Conservation (phyloP, 306 rosid genomes). For the Rubus idaeus region DNA sequence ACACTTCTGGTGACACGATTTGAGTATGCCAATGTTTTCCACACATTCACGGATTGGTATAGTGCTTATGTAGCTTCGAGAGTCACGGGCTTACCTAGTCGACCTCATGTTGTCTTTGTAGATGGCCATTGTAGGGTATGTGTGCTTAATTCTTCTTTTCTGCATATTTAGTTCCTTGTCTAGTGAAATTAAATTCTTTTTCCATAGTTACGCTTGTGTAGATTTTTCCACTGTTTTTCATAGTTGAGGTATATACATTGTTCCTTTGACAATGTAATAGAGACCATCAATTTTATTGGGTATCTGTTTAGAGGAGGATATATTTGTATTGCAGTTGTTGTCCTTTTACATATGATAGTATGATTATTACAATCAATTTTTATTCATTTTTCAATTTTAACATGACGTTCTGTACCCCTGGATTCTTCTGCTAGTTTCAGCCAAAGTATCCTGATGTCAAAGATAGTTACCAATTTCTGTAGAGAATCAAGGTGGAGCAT, state of each 20-base stretch:
- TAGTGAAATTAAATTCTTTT: neutral
- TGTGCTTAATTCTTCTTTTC: slow-evolving; percentile 19
- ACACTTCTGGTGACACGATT: slow-evolving; percentile 88
- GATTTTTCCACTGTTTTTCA: neutral
- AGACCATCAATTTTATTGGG: neutral
- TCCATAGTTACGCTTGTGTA: neutral
- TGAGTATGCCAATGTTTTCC: slow-evolving; percentile 96
- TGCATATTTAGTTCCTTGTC: neutral
- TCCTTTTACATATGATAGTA: neutral
- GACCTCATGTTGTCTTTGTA: slow-evolving; percentile 81
- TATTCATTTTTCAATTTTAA: neutral
- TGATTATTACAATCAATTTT: neutral
- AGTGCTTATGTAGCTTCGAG: slow-evolving; percentile 91
- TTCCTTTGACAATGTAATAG: neutral
- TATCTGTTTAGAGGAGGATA: neutral
- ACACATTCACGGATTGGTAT: slow-evolving; percentile 94
- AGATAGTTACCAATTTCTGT: no score
- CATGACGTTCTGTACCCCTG: neutral
- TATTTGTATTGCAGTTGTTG: neutral
- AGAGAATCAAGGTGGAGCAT: no score
- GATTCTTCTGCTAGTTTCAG: neutral
- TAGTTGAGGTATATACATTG: neutral
- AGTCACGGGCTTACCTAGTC: slow-evolving; percentile 74
- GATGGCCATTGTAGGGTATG: slow-evolving; percentile 93
- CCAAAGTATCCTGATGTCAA: no score